Evolutionary conservation across 1,139 yeast species (phyloP), one percentile per base, ranked within the genome.

Genomic region (Yamadazyma mexicana): DNA sequence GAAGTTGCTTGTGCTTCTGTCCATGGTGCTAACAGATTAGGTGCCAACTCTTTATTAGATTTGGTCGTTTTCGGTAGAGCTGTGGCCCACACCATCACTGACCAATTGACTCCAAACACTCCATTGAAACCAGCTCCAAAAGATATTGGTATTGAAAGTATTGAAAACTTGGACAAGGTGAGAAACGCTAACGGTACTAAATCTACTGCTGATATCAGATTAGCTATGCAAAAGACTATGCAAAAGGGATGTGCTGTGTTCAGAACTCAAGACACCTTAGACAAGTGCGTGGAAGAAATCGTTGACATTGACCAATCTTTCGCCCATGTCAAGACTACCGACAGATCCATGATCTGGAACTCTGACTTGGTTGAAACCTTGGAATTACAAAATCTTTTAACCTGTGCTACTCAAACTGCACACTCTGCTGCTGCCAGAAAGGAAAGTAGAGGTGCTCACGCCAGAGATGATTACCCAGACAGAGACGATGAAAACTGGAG

Each of bases 381-480:
- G 58, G 98, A 92, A 71, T 78, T 92, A 64, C 97, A 91, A 71
- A 92, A 92, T 83, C 79, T 92, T 76, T 77, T 92, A 62, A 91
- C 98, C 40, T 89, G 97, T 77, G 98, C 98, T 48, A 83, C 87
- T 53, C 98, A 92, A 75, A 91, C 98, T 40, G 98, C 98, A 34
- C 73, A 73, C 52, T 82, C 96, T 46, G 98, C 98, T 39, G 91
- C 94, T 48, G 95, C 89, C 43, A 87, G 98, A 79, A 84, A 75
- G 60, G 98, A 92, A 75, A 89, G 97, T 35, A 88, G 98, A 78
- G 98, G 98, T 75, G 98, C 98, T 39, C 98, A 92, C 61, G 98
- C 98, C 49, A 86, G 98, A 76, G 98, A 92, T 69, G 98, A 92
- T 68, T 91, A 69, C 75, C 97, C 95, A 59, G 83, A 82, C 47